Evolutionary conservation across 176 grass and related monocot species (phyloP).

Genomic region (Oryza australiensis): DNA sequence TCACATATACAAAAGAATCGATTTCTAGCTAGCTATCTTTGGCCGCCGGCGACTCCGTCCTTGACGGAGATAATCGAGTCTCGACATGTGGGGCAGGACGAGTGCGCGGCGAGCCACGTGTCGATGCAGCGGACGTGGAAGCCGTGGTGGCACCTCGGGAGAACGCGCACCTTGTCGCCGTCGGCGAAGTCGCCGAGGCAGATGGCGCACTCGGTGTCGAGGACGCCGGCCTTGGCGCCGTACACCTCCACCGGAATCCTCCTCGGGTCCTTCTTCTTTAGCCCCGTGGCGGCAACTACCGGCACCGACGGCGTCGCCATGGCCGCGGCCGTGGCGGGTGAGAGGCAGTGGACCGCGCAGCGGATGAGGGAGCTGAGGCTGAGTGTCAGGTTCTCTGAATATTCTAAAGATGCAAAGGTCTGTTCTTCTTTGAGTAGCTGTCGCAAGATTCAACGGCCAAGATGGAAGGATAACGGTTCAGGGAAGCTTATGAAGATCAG

Average conservation of each 20-base stretch:
- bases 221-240: conserved; percentile 2
- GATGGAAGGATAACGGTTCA: no score
- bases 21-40: not conserved
- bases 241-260: conserved; percentile 71
- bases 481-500: no score
- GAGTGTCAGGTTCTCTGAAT: no score
- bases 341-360: conserved; percentile 48
- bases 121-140: conserved; percentile 82
- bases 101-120: conserved; percentile 56
- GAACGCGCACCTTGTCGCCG: conserved; percentile 74
- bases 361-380: conserved; percentile 60
- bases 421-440: no score
- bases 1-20: not conserved
- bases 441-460: no score
- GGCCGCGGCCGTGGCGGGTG: not conserved
- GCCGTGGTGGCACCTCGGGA: conserved; percentile 68
- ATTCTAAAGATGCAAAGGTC: no score
- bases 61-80: conserved; percentile 39
- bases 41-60: not conserved
- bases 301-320: no score
- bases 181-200: conserved; percentile 74
- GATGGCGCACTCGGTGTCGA: conserved; percentile 63
- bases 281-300: not conserved
- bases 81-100: conserved; percentile 76
- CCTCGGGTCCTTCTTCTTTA: conserved; percentile 50